A percentile compares a stretch with the other conserved stretches of the same genome.
Evolutionary conservation across 495 filamentous ascomycete genomes (phyloP).

Genomic region (Jackrogersella multiformis): DNA sequence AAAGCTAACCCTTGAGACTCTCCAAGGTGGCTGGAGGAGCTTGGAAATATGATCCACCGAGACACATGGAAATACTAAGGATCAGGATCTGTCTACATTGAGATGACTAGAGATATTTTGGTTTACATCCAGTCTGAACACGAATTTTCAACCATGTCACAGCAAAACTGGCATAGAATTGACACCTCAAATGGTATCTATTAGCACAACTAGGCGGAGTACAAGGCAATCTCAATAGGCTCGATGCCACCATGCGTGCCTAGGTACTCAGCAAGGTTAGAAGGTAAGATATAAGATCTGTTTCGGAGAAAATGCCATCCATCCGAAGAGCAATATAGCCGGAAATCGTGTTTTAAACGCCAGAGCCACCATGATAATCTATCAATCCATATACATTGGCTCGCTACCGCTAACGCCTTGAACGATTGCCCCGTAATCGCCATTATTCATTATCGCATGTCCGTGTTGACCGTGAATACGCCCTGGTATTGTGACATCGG

Average conservation of each 20-base stretch:
- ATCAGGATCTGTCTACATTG: too few relatives aligned
- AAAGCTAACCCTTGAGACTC: too few relatives aligned
- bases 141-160: too few relatives aligned
- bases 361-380: slow-evolving; percentile 19
- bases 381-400: slow-evolving; percentile 54
- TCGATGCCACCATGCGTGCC: slow-evolving; percentile 1
- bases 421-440: slow-evolving; percentile 44
- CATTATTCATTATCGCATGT: slow-evolving; percentile 44
- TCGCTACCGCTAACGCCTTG: slow-evolving; percentile 50
- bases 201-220: slow-evolving; percentile 25
- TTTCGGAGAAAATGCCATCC: background rate
- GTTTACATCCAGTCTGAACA: too few relatives aligned
- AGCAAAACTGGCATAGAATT: slow-evolving; percentile 1
- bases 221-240: slow-evolving; percentile 25
- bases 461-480: slow-evolving; percentile 42
- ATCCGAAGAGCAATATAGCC: background rate
- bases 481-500: slow-evolving; percentile 33
- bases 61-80: too few relatives aligned
- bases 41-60: too few relatives aligned
- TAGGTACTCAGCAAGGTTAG: slow-evolving; percentile 2
- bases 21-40: too few relatives aligned
- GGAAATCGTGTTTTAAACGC: slow-evolving; percentile 31
- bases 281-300: slow-evolving; percentile 17
- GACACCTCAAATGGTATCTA: slow-evolving; percentile 18
- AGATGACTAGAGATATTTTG: too few relatives aligned